Evolutionary conservation across 2,329 filamentous ascomycete species (phyloP).

Genomic region (Trichoderma polysporum): DNA sequence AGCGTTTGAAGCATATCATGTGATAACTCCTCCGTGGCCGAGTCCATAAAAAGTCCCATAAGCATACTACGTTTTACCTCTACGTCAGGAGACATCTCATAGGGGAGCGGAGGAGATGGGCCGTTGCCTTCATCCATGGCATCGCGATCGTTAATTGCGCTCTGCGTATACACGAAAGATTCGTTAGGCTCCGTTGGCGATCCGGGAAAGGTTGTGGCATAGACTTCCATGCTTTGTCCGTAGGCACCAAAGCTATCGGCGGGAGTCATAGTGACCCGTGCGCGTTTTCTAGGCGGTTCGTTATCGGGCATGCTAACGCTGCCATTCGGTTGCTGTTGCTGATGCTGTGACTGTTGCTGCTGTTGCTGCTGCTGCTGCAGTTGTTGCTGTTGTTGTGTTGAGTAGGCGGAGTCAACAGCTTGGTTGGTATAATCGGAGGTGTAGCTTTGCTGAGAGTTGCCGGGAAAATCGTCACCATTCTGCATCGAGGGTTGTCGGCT

Average conservation of each 20-base stretch:
- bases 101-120: constrained; percentile 64
- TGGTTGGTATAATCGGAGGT: constrained; percentile 69
- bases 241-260: constrained; percentile 59
- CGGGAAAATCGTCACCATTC: constrained; percentile 65
- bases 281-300: constrained; percentile 83
- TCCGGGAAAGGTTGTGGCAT: constrained; percentile 55
- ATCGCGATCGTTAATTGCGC: constrained; percentile 42
- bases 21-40: constrained; percentile 65
- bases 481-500: constrained; percentile 71
- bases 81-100: constrained; percentile 60
- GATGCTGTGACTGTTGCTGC: constrained; percentile 27
- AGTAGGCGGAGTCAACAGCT: constrained; percentile 65
- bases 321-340: constrained; percentile 36
- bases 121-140: constrained; percentile 53
- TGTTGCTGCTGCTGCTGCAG: not conserved
- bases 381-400: constrained; percentile 47
- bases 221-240: constrained; percentile 47
- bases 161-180: constrained; percentile 68
- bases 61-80: constrained; percentile 80
- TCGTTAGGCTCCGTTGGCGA: constrained; percentile 80
- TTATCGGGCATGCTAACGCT: constrained; percentile 49
- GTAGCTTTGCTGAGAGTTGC: constrained; percentile 82
- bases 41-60: constrained; percentile 79
- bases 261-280: constrained; percentile 56
- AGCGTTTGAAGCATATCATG: constrained; percentile 75